Percentiles rank a stretch among this genome's conserved stretches.
phyloP scores from a whole-genome alignment of 2,329 filamentous ascomycete species.

The Talaromyces amestolkiae region DNA sequence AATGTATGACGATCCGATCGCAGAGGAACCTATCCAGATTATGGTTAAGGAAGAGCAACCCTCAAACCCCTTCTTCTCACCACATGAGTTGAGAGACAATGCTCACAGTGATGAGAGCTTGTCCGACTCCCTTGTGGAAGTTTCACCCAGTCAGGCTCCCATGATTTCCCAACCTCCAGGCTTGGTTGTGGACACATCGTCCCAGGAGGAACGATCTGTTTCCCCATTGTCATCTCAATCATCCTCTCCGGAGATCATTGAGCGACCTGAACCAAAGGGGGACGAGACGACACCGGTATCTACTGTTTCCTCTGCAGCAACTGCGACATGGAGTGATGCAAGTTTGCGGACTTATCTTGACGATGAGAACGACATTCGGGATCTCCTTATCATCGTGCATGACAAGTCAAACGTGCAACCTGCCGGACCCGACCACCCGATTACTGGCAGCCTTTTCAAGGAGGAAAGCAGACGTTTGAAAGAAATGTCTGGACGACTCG shows the following conservation, averaged over 20 bases:
- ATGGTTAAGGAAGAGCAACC: slow-evolving; percentile 1
- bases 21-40: slow-evolving; percentile 10
- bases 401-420: slow-evolving; percentile 82
- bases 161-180: slow-evolving; percentile 55
- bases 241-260: slow-evolving; percentile 45
- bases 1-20: slow-evolving; percentile 9
- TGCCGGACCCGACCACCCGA: slow-evolving; percentile 78
- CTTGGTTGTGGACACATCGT: slow-evolving; percentile 68
- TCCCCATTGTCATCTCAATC: slow-evolving; percentile 61
- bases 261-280: slow-evolving; percentile 30
- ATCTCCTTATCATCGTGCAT: slow-evolving; percentile 86
- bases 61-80: background rate
- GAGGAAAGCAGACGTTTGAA: slow-evolving; percentile 83
- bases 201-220: slow-evolving; percentile 61
- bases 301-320: slow-evolving; percentile 55
- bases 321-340: slow-evolving; percentile 76
- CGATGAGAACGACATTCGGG: slow-evolving; percentile 80
- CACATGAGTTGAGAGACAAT: slow-evolving; percentile 4
- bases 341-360: slow-evolving; percentile 87
- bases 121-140: slow-evolving; percentile 67
- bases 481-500: slow-evolving; percentile 85
- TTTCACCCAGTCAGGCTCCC: slow-evolving; percentile 55
- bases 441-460: slow-evolving; percentile 75
- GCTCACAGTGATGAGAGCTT: slow-evolving; percentile 29
- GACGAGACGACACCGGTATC: slow-evolving; percentile 49